A percentile compares a stretch with the other conserved stretches of the same genome.
Evolutionary conservation across 2,329 filamentous ascomycete species (phyloP).

Genomic region (Atkinsonella hypoxylon): DNA sequence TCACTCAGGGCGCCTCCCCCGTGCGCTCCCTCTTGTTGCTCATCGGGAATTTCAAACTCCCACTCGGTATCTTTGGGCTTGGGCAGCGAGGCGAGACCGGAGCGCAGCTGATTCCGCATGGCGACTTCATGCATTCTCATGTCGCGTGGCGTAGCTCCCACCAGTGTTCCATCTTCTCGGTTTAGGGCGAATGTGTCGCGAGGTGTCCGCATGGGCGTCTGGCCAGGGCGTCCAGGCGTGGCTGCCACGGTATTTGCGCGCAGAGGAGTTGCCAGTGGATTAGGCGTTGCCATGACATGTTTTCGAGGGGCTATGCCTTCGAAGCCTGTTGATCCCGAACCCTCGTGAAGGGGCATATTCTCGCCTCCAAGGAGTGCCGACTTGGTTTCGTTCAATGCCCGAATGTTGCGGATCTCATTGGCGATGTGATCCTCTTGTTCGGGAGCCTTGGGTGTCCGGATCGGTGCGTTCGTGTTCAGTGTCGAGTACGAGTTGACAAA

Average conservation of each 20-base stretch:
- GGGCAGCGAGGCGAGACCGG: slow-evolving; percentile 69
- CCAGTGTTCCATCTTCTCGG: slow-evolving; percentile 51
- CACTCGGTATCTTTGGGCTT: slow-evolving; percentile 90
- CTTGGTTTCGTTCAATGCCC: slow-evolving; percentile 83
- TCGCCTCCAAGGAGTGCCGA: slow-evolving; percentile 89
- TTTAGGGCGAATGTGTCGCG: slow-evolving; percentile 83
- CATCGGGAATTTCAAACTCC: slow-evolving; percentile 85
- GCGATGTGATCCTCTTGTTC: slow-evolving; percentile 91
- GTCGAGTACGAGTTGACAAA: slow-evolving; percentile 78
- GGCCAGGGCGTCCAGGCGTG: slow-evolving; percentile 57
- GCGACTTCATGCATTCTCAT: slow-evolving; percentile 59
- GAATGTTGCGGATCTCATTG: slow-evolving; percentile 91
- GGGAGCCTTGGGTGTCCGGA: slow-evolving; percentile 82
- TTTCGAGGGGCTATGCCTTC: slow-evolving; percentile 71
- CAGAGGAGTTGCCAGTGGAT: slow-evolving; percentile 86
- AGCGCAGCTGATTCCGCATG: slow-evolving; percentile 54
- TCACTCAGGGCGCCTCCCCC: slow-evolving; percentile 39
- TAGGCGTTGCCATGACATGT: slow-evolving; percentile 79
- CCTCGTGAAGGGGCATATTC: slow-evolving; percentile 79
- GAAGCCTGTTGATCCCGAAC: slow-evolving; percentile 72
- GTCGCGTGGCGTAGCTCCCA: slow-evolving; percentile 67
- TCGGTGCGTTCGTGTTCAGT: slow-evolving; percentile 71
- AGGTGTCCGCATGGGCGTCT: slow-evolving; percentile 79
- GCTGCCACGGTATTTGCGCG: slow-evolving; percentile 53
- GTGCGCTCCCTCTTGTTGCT: slow-evolving; percentile 49